Evolutionary conservation across 805 yeast genomes (phyloP).

Genomic region (Suhomyces sp.): DNA sequence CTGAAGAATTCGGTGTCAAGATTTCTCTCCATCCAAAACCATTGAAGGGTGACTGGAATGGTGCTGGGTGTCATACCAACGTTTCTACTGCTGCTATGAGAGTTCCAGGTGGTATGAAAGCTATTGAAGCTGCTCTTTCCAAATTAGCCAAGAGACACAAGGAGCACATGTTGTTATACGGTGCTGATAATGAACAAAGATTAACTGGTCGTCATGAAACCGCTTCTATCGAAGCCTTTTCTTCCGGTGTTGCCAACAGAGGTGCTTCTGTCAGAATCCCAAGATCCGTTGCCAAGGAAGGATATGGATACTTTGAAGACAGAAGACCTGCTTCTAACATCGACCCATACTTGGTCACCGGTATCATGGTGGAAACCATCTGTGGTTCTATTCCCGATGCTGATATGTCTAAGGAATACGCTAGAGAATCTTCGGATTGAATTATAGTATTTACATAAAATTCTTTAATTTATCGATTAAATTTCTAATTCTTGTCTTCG

Average conservation of each 20-base stretch:
- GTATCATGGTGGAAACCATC: slow-evolving; percentile 96
- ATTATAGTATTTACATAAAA: not conserved
- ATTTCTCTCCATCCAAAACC: slow-evolving; percentile 99
- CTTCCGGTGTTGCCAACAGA: slow-evolving; percentile 99
- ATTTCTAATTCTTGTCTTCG: slow-evolving; percentile 1
- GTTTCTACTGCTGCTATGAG: slow-evolving; percentile 94
- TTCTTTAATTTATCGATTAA: not conserved
- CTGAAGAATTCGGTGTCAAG: slow-evolving; percentile 98
- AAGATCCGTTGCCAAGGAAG: slow-evolving; percentile 97
- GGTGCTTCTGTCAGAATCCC: slow-evolving; percentile 99
- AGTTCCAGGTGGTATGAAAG: slow-evolving; percentile 92
- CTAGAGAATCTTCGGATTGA: slow-evolving; percentile 57
- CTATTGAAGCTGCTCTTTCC: slow-evolving; percentile 87
- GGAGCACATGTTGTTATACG: slow-evolving; percentile 94
- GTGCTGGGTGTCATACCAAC: slow-evolving; percentile 99
- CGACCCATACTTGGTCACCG: slow-evolving; percentile 97
- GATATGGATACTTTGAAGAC: slow-evolving; percentile 98
- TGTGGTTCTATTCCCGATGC: slow-evolving; percentile 94
- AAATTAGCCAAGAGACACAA: slow-evolving; percentile 93
- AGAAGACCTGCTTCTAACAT: slow-evolving; percentile 99
- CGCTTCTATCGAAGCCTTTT: slow-evolving; percentile 86
- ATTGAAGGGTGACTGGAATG: slow-evolving; percentile 98
- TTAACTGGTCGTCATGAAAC: slow-evolving; percentile 99
- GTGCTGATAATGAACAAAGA: slow-evolving; percentile 92
- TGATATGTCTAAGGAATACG: slow-evolving; percentile 87